Evolutionary conservation across 345 rosid species (phyloP), one percentile per base, ranked within the genome.

Genomic region (Salix exigua): DNA sequence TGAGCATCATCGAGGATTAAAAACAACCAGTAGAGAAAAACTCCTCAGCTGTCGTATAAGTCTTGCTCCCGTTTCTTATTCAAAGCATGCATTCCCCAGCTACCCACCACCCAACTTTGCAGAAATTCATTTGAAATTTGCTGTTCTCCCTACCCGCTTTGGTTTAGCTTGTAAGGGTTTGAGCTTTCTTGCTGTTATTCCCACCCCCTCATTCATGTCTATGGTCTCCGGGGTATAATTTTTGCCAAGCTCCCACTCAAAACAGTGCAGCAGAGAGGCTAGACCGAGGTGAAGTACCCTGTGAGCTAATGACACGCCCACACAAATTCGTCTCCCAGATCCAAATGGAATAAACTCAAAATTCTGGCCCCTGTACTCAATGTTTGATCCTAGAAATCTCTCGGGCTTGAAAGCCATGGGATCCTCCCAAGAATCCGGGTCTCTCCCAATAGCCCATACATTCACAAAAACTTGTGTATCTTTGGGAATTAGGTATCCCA

Each of bases 361-460:
- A 51, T 73, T 33, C 25, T 78, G 81, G 0, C 77, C 81, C 28
- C 4, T 67, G 58, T 73, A 78, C 50, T 78, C 73, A 31, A 78
- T 60, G 2, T 78, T 48, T 3, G 77, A 78, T 7, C 35, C 77
- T 11, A 78, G 25, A 31, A 78, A 78, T 48, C 77, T 67, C 16
- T 78, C 66, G 13, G 81, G 81, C 37, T 62, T 78, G 66, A 78
- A 78, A 5, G 51, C 0, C 70, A 73, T 44, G 18, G 77, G 77
- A 58, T 73, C 81, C 12, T 67, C 70, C 81, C 77, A 78, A 33
- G 48, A 14, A 28, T 73, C 62, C n/a, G 73, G 62, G 50, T 78
- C 77, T 60, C 77, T 73, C 55, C 77, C 81, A n/a, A 78, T 78
- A 5, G 65, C 68, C 81, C 74, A 78, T 5, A 6, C 77, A 28